These are phyloP conservation scores for Climacium dendroides DNA, from an alignment of 225 moss, liverwort and hornwort species.

Conservation along the genomic window DNA sequence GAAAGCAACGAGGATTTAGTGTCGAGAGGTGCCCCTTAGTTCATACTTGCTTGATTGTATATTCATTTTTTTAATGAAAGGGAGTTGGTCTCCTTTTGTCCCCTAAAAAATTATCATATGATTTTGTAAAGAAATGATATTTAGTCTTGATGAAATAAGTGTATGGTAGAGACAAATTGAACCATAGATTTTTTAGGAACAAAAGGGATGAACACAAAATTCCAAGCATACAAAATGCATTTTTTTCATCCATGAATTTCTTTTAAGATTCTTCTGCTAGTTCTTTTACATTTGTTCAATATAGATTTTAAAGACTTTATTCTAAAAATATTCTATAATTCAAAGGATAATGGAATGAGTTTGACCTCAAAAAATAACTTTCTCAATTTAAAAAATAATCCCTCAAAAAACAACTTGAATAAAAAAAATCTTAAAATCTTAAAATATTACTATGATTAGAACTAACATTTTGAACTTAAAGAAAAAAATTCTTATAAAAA, in stretches of 20 bases:
- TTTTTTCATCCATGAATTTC: neutral
- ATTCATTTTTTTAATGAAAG: neutral
- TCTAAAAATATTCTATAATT: neutral
- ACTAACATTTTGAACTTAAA: neutral
- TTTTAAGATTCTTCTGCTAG: neutral
- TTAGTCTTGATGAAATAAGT: too few relatives aligned
- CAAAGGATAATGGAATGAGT: accelerated
- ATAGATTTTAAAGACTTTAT: neutral
- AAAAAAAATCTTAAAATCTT: neutral
- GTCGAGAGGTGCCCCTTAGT: accelerated
- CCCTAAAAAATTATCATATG: too few relatives aligned
- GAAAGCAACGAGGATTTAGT: too few relatives aligned
- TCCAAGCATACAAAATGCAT: accelerated
- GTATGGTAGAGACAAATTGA: too few relatives aligned
- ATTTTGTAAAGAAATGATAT: too few relatives aligned
- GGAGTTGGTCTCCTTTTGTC: neutral
- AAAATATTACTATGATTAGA: neutral
- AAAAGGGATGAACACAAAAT: too few relatives aligned
- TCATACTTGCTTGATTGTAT: neutral
- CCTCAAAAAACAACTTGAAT: neutral
- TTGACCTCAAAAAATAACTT: too few relatives aligned
- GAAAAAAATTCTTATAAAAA: neutral
- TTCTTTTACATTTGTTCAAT: neutral
- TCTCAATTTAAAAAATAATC: accelerated
- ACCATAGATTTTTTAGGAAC: too few relatives aligned